phyloP scores from a whole-genome alignment of 306 rosid species.

The Adenanthera pavonina region DNA sequence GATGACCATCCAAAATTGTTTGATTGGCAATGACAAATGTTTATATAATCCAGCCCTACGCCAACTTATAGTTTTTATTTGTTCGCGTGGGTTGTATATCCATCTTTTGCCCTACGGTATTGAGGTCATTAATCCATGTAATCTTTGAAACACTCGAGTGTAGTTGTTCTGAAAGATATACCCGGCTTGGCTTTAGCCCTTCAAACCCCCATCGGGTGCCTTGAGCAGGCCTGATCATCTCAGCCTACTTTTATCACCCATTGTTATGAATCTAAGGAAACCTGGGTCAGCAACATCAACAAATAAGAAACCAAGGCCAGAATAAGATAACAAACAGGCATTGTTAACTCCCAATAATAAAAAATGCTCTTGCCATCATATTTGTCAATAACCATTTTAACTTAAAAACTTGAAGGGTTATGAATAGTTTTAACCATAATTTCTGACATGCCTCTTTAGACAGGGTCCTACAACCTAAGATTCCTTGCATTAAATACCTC shows the following conservation, averaged over 20 bases:
- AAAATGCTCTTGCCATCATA: not conserved
- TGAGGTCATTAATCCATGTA: slow-evolving; percentile 15
- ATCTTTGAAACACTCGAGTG: slow-evolving; percentile 18
- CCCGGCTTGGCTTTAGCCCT: not conserved
- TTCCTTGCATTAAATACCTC: not conserved
- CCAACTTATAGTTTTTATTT: not conserved
- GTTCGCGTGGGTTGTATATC: not conserved
- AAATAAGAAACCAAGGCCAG: slow-evolving; percentile 21
- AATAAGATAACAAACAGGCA: not conserved
- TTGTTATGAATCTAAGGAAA: not conserved
- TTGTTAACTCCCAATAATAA: not conserved
- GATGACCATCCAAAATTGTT: not conserved
- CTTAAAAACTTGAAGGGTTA: not conserved
- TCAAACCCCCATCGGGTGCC: not conserved
- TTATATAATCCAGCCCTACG: not conserved
- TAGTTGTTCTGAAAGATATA: not conserved
- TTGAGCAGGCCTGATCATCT: not conserved
- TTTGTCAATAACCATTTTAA: not conserved
- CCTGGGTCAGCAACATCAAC: slow-evolving; percentile 35
- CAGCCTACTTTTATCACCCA: slow-evolving; percentile 21
- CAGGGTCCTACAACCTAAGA: not conserved
- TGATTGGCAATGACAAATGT: not conserved
- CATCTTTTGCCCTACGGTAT: not conserved
- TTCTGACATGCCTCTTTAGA: not conserved
- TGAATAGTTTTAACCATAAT: not conserved